Conservation (phyloP, 768 basidiomycete species). For the Chalciporus pseudorubinellus region DNA sequence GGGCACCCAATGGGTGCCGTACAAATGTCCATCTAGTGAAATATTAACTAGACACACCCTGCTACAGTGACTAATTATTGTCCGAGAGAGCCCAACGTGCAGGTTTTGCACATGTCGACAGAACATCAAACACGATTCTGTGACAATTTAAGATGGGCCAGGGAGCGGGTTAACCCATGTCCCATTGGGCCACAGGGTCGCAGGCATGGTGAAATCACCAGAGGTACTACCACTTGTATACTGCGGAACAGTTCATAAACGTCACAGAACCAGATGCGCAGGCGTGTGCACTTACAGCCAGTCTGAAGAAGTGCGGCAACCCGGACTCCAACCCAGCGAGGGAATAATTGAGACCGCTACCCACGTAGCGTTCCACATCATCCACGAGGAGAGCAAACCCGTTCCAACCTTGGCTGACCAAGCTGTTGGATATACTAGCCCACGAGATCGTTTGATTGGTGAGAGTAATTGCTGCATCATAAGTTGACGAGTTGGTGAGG, state of each 20-base stretch:
- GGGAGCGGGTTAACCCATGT: constrained; percentile 74
- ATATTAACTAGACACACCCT: not conserved
- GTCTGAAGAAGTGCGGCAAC: constrained; percentile 74
- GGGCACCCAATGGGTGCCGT: too few species aligned
- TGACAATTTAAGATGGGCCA: constrained; percentile 51
- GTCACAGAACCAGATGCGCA: not conserved
- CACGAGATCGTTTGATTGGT: constrained; percentile 56
- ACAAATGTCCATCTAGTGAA: not conserved
- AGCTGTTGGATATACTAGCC: constrained; percentile 41
- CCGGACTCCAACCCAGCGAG: constrained; percentile 57
- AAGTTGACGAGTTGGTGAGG: constrained; percentile 71
- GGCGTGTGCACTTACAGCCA: constrained; percentile 54
- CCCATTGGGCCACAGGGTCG: constrained; percentile 73
- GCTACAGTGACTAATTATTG: not conserved
- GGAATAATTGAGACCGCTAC: constrained; percentile 66
- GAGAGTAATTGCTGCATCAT: constrained; percentile 53
- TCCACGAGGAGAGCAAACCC: constrained; percentile 81
- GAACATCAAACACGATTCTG: not conserved
- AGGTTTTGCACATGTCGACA: not conserved
- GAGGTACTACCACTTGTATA: constrained; percentile 43
- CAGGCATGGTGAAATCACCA: constrained; percentile 82
- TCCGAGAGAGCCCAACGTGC: not conserved
- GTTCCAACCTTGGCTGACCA: constrained; percentile 51
- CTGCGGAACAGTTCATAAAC: constrained; percentile 32
- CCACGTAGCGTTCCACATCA: constrained; percentile 79